Evolutionary conservation across 2,329 filamentous ascomycete species (phyloP).

Genomic region (Chalara sp.): DNA sequence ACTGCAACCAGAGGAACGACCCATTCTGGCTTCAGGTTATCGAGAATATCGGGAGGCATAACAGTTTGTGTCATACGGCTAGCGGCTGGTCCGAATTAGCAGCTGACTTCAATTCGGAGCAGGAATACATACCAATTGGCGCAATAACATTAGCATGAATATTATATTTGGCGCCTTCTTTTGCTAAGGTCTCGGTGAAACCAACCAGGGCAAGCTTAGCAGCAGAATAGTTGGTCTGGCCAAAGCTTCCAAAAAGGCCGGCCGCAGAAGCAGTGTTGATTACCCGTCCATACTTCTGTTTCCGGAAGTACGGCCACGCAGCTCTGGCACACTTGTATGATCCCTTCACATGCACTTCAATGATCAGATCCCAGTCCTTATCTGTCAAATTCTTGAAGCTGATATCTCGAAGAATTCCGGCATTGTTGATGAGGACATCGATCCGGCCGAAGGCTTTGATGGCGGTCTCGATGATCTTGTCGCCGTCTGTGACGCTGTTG

Average conservation of each 20-base stretch:
- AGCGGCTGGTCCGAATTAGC: constrained; percentile 50
- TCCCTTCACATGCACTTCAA: constrained; percentile 86
- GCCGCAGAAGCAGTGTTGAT: constrained; percentile 98
- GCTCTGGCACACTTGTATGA: constrained; percentile 93
- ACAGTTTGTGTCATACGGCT: constrained; percentile 93
- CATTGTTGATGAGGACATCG: constrained; percentile 96
- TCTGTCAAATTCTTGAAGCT: constrained; percentile 99
- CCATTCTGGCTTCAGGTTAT: constrained; percentile 76
- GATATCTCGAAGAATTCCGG: constrained; percentile 83
- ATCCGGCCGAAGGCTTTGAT: constrained; percentile 78
- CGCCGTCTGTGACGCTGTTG: constrained; percentile 87
- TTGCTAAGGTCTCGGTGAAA: constrained; percentile 95
- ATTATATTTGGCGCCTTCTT: constrained; percentile 97
- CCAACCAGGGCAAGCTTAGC: constrained; percentile 94
- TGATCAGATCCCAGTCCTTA: constrained; percentile 91
- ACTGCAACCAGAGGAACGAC: constrained; percentile 88
- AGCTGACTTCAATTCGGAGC: not conserved
- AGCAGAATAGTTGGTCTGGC: constrained; percentile 93
- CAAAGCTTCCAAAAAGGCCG: constrained; percentile 91
- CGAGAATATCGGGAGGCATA: constrained; percentile 89
- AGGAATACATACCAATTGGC: constrained; percentile 50
- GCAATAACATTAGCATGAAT: constrained; percentile 93
- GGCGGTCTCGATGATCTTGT: constrained; percentile 87
- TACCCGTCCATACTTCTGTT: constrained; percentile 95
- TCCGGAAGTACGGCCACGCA: constrained; percentile 95